Conservation (phyloP, 148 eudicot genomes). For the Cornus controversa region DNA sequence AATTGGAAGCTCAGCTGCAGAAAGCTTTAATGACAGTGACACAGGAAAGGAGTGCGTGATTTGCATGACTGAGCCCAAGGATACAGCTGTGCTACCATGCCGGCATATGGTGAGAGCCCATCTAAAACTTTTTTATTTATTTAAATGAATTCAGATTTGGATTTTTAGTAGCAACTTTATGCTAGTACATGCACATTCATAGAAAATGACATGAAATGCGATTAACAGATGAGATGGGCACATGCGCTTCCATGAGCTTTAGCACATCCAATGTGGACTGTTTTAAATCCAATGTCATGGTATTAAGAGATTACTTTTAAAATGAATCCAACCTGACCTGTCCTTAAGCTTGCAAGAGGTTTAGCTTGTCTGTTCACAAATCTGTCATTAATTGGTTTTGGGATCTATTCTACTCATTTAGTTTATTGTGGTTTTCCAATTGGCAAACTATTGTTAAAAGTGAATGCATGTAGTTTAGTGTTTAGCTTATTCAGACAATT, state of each 20-base stretch:
- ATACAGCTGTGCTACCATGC: conserved; percentile 83
- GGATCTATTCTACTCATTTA: not conserved
- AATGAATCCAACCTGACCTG: not conserved
- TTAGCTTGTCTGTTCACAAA: not conserved
- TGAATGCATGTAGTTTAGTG: no score
- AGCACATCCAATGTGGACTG: no score
- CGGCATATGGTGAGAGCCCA: conserved; percentile 77
- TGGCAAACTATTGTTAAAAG: not conserved
- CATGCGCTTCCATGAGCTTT: no score
- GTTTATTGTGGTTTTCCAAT: not conserved
- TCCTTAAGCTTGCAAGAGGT: not conserved
- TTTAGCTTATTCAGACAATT: no score
- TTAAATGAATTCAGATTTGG: not conserved
- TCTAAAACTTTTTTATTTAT: not conserved
- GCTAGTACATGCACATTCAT: not conserved
- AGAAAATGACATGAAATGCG: not conserved
- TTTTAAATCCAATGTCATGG: no score
- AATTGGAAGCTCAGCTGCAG: conserved; percentile 49
- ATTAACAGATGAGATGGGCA: no score
- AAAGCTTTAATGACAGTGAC: conserved; percentile 48
- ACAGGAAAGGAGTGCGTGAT: conserved; percentile 84
- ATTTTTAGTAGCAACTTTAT: not conserved
- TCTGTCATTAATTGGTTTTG: not conserved
- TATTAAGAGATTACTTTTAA: not conserved
- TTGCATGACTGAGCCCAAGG: conserved; percentile 85